Evolutionary conservation across 2,329 filamentous ascomycete genomes (phyloP), one percentile per base, ranked within the genome.

Genomic region (Rasamsonia emersonii): DNA sequence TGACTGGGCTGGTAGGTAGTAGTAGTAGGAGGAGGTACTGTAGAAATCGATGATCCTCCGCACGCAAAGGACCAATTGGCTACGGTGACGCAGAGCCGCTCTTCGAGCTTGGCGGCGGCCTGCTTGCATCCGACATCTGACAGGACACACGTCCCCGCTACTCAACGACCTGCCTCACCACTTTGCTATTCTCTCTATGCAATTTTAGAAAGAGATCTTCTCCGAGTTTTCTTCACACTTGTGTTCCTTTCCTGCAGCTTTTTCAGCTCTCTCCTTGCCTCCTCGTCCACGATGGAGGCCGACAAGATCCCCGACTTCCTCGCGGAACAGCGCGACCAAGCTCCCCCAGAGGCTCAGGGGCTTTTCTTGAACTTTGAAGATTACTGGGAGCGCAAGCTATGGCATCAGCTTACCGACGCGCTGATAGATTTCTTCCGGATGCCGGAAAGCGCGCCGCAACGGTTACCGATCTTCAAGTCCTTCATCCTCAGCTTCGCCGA

Each of bases 401-500:
- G 91, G 91, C 91, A 98, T 68, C 88, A 98, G 66, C 81, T 98
- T 46, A 98, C 91, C 20, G 82, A 94, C 54, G 71, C 80, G 32
- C 75, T 98, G 35, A 70, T 94, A 48, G 74, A 83, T 46, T 95
- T 89, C 73, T 98, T 95, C 68, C 79, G 79, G 52, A 67, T 84
- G 49, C 73, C 82, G 26, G 76, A 79, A 54, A 96, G 88, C 62
- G 81, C 78, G 35, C 71, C 77, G 37, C 86, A 93, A 66, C 81
- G 89, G 54, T 75, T 98, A 66, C 70, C 79, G 38, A 82, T 98
- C 62, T 98, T 91, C 72, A 86, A 91, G 65, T 79, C 78, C 50
- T 98, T 98, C 68, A 82, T 98, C 61, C 76, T 89, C 59, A 91
- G 82, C 62, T 98, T 98, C 56, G 86, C 88, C 45, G 88, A 94